phyloP scores from a whole-genome alignment of 2,329 filamentous ascomycete species.

The Fusarium scirpi region DNA sequence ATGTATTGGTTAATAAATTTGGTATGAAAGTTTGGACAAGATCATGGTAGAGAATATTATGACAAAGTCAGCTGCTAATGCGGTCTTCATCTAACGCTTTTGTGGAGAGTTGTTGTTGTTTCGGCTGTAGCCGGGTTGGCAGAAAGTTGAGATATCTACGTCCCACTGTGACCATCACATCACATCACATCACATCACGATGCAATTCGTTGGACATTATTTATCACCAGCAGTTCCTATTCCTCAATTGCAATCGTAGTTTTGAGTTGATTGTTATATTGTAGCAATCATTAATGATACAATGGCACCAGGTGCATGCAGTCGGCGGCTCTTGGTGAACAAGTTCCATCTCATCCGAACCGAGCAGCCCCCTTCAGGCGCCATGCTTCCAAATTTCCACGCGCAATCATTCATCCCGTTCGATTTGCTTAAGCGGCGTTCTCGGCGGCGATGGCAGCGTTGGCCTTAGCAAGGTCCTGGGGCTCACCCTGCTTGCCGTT shows the following conservation, averaged over 20 bases:
- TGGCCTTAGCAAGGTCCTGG: constrained; percentile 75
- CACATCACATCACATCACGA: background rate
- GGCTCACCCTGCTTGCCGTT: constrained; percentile 94
- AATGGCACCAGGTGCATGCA: constrained; percentile 47
- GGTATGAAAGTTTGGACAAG: background rate
- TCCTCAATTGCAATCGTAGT: constrained; percentile 29
- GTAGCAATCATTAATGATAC: constrained; percentile 54
- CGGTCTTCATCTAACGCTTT: constrained; percentile 23
- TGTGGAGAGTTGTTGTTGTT: constrained; percentile 31
- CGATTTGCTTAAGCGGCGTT: constrained; percentile 52
- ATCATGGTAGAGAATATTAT: background rate
- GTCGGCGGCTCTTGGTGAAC: constrained; percentile 39
- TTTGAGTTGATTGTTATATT: constrained; percentile 47
- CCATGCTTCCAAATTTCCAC: constrained; percentile 41
- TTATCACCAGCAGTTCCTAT: constrained; percentile 7
- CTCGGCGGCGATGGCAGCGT: constrained; percentile 57
- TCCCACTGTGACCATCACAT: constrained; percentile 23
- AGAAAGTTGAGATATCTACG: constrained; percentile 31
- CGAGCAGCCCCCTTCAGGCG: constrained; percentile 33
- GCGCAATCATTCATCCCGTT: constrained; percentile 37
- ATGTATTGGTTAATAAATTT: background rate
- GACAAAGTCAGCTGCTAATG: constrained; percentile 10
- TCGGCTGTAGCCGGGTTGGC: constrained; percentile 46
- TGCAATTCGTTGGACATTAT: constrained; percentile 13
- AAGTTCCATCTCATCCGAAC: constrained; percentile 37